A percentile compares a stretch with the other conserved stretches of the same genome.
These are phyloP conservation scores for Fusarium nanum DNA, from an alignment of 2,329 filamentous ascomycete species.

Conservation along the genomic window DNA sequence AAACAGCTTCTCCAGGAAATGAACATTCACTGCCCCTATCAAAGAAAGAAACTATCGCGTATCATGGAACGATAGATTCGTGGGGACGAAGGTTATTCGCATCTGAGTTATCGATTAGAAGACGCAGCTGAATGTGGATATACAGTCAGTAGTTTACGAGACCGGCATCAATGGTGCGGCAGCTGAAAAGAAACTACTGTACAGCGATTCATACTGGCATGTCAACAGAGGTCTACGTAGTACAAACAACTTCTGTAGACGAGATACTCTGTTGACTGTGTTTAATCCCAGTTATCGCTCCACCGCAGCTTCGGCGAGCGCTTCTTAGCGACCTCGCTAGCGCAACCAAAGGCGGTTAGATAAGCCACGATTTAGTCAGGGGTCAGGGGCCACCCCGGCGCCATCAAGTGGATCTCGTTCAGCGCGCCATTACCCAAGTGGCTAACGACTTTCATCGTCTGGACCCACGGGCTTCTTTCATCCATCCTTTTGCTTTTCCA, in stretches of 20 bases:
- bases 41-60: neutral
- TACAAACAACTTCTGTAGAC: neutral
- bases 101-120: constrained; percentile 9
- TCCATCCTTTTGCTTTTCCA: constrained; percentile 11
- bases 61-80: neutral
- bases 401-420: neutral
- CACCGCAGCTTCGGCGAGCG: constrained; percentile 30
- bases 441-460: constrained; percentile 21
- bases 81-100: constrained; percentile 8
- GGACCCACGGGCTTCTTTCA: constrained; percentile 23
- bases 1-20: constrained; percentile 8
- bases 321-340: constrained; percentile 21
- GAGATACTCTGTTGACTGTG: constrained; percentile 2
- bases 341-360: constrained; percentile 1
- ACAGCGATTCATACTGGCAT: neutral
- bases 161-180: constrained; percentile 28
- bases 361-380: constrained; percentile 20
- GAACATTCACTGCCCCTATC: constrained; percentile 7
- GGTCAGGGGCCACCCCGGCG: constrained; percentile 12
- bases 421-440: constrained; percentile 16
- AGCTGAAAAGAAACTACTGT: constrained; percentile 12
- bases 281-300: constrained; percentile 24
- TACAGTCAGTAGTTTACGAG: neutral
- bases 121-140: constrained; percentile 14
- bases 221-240: neutral